These are phyloP conservation scores for Ustilago hordei DNA, from an alignment of 1,284 basidiomycete genomes.

Conservation along the genomic window DNA sequence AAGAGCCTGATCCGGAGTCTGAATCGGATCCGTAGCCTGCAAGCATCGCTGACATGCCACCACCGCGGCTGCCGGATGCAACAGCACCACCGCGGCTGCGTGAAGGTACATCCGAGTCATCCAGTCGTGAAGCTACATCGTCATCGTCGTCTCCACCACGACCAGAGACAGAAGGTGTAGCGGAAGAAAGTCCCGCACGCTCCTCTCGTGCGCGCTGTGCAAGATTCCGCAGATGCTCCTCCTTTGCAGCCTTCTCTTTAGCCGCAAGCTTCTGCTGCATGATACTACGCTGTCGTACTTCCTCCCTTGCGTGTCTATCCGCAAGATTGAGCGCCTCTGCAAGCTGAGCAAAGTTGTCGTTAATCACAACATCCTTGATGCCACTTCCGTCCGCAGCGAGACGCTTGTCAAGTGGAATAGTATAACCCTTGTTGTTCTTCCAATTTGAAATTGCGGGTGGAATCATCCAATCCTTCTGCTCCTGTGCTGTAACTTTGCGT, in stretches of 20 bases:
- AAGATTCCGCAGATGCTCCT: conserved; percentile 91
- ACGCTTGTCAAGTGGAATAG: conserved; percentile 97
- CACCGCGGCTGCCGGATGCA: conserved; percentile 12
- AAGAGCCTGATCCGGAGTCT: conserved; percentile 74
- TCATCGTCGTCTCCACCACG: conserved; percentile 31
- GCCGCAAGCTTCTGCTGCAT: conserved; percentile 99
- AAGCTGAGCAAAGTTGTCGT: conserved; percentile 99
- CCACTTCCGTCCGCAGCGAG: conserved; percentile 96
- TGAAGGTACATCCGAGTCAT: conserved; percentile 21
- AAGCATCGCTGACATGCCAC: conserved; percentile 43
- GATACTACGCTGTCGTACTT: conserved; percentile 92
- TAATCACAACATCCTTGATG: conserved; percentile 97
- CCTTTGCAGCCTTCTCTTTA: conserved; percentile 96
- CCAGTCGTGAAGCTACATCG: conserved; percentile 14
- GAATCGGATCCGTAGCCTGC: conserved; percentile 76
- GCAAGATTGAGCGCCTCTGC: conserved; percentile 95
- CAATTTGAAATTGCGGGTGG: conserved; percentile 99
- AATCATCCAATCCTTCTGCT: conserved; percentile 99
- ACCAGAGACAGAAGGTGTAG: conserved; percentile 34
- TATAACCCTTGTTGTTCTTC: conserved; percentile 99
- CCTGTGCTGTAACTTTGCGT: conserved; percentile 91
- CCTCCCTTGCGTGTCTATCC: conserved; percentile 97
- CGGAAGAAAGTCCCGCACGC: conserved; percentile 78
- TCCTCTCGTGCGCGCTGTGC: conserved; percentile 96
- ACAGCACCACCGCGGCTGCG: conserved; percentile 3